Evolutionary conservation across 768 basidiomycete genomes (phyloP).

Genomic region (Myochromella boudieri): DNA sequence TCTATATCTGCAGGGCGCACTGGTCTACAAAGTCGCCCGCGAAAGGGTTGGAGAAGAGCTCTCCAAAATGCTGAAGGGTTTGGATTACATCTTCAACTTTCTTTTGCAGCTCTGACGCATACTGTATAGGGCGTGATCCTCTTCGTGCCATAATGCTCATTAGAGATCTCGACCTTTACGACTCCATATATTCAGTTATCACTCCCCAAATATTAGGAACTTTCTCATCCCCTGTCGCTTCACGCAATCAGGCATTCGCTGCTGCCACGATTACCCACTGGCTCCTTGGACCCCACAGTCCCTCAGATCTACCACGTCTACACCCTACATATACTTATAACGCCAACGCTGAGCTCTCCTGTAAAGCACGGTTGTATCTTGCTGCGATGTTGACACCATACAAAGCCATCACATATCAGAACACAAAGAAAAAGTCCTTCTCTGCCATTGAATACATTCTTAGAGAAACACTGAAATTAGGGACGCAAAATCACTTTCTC

Average conservation of each 20-base stretch:
- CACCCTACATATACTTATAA: conserved; percentile 48
- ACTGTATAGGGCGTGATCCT: conserved; percentile 65
- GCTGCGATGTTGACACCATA: conserved; percentile 79
- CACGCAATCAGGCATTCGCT: conserved; percentile 44
- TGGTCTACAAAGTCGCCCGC: conserved; percentile 80
- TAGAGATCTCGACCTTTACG: conserved; percentile 66
- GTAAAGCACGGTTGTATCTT: conserved; percentile 69
- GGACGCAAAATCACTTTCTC: conserved; percentile 71
- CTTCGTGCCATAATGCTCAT: conserved; percentile 75
- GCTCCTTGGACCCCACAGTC: conserved; percentile 34
- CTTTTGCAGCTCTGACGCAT: conserved; percentile 1
- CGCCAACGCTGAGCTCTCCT: conserved; percentile 35
- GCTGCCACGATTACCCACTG: conserved; percentile 60
- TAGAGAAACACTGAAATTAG: conserved; percentile 83
- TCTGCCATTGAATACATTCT: conserved; percentile 69
- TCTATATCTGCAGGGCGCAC: conserved; percentile 53
- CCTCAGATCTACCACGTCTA: conserved; percentile 35
- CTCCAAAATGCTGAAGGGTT: conserved; percentile 92
- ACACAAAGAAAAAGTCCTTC: conserved; percentile 62
- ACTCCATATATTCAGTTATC: conserved; percentile 58
- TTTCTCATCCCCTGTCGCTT: conserved; percentile 43
- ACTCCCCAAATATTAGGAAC: conserved; percentile 40
- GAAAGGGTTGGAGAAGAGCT: conserved; percentile 93
- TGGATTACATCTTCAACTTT: conserved; percentile 4
- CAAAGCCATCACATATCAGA: conserved; percentile 51